phyloP scores from a whole-genome alignment of 495 filamentous ascomycete species.

The Aspergillus bertholletiae region DNA sequence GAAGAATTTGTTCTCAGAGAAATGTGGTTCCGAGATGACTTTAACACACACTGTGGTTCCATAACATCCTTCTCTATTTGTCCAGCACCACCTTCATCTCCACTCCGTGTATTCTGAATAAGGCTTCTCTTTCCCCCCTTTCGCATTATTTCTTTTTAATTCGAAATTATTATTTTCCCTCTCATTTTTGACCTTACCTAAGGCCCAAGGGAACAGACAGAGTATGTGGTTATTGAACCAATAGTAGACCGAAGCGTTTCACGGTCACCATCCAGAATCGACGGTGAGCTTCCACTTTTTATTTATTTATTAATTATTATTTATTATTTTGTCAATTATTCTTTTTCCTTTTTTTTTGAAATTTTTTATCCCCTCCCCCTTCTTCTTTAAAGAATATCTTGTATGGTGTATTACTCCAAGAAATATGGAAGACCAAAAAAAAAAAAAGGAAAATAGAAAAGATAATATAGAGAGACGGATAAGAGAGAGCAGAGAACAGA shows the following conservation, averaged over 20 bases:
- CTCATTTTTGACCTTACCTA: conserved; percentile 2
- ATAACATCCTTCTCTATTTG: conserved; percentile 3
- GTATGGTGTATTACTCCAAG: not conserved
- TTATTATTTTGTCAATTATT: no score
- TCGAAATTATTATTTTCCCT: conserved; percentile 1
- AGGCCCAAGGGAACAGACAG: conserved; percentile 1
- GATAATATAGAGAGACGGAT: not conserved
- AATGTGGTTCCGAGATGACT: conserved; percentile 7
- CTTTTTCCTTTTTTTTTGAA: no score
- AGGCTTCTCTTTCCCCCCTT: conserved; percentile 4
- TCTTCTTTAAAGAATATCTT: no score
- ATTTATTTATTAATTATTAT: no score
- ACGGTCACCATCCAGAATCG: conserved; percentile 3
- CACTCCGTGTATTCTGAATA: conserved; percentile 3
- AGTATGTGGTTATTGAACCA: not conserved
- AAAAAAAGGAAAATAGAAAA: not conserved
- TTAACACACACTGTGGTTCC: conserved; percentile 4
- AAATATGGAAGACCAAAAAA: not conserved
- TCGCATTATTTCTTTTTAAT: not conserved
- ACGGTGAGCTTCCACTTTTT: conserved; percentile 1
- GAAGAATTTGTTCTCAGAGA: not conserved
- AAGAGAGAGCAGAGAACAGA: not conserved
- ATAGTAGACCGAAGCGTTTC: conserved; percentile 4
- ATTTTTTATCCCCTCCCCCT: no score
- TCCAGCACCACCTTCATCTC: not conserved